These are phyloP conservation scores for Eucalyptus marginata DNA, from an alignment of 345 rosid genomes.

Conservation along the genomic window DNA sequence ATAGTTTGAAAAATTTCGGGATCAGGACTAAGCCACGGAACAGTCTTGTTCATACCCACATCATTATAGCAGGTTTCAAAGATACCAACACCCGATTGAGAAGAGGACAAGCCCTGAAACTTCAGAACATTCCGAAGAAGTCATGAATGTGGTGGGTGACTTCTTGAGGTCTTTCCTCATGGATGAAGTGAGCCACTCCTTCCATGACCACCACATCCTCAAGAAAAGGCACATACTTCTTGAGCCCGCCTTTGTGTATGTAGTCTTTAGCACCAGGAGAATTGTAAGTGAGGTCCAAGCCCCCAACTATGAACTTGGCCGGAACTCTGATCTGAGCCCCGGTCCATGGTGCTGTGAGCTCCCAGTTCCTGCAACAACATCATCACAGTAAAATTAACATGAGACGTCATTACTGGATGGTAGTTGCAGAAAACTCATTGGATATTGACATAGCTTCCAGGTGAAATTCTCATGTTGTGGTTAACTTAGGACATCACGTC, in stretches of 20 bases:
- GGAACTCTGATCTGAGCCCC: conserved; percentile 48
- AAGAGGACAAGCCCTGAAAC: not conserved
- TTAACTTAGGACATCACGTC: not conserved
- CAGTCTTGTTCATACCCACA: not conserved
- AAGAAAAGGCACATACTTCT: conserved; percentile 47
- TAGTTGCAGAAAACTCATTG: not conserved
- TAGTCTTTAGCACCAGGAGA: conserved; percentile 42
- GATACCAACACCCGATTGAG: not conserved
- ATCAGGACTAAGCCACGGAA: not conserved
- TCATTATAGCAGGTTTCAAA: not conserved
- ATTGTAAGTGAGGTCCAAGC: conserved; percentile 48
- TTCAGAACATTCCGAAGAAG: conserved; percentile 1
- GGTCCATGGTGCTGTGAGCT: conserved; percentile 63
- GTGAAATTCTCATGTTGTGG: not conserved
- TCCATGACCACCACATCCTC: conserved; percentile 63
- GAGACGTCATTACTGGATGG: not conserved
- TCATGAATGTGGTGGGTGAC: conserved; percentile 50
- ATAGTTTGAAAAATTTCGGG: not conserved
- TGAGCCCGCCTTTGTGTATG: conserved; percentile 40
- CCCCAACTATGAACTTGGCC: conserved; percentile 66
- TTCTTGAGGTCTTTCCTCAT: conserved; percentile 54
- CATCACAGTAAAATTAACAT: not conserved
- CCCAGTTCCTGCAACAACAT: conserved; percentile 44
- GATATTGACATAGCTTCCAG: not conserved
- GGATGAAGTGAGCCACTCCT: conserved; percentile 65